Evolutionary conservation across 2,329 filamentous ascomycete species (phyloP), one percentile per base, ranked within the genome.

Genomic region (Aspergillus luchuensis): DNA sequence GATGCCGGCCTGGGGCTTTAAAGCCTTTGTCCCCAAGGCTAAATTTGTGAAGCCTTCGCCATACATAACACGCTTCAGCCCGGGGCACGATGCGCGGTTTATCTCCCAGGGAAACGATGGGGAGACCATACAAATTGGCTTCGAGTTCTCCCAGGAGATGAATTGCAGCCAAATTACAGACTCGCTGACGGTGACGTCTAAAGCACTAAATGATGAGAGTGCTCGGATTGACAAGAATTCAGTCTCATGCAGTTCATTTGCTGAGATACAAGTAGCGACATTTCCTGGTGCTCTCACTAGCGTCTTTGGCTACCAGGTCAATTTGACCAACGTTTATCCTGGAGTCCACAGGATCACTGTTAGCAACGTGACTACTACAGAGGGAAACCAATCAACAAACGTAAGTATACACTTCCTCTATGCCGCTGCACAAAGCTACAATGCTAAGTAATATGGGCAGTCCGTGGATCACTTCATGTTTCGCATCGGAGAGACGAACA

Each of bases 111-210:
- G 76, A 7, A 58, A 62, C 0, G 66, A 74, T 45, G 69, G 74
- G n/a, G 80, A 84, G 43, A 74, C 69, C 4, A 63, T 86, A 15
- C 69, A 79, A 1, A 75, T 89, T 41, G 78, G 82, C 48, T 57
- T 89, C 2, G 80, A 84, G 38, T 89, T 87, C 70, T 87, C 85
- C 1, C 76, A 77, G 3, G 75, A 81, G 52, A 88, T 89, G 86
- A 77, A 85, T 65, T 89, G 87, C 70, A 74, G 81, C 10, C 76
- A 75, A 0, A 74, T 88, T n/a, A 80, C 77, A 3, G 77, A 89
- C 25, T 75, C 74, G 0, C 73, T 87, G 58, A 78, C 78, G 39
- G 87, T 86, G 2, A 81, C 77, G 1, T 85, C 84, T 0, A 78
- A 81, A 21, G 74, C 73, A 48, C 53, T 56, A 41, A 23, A 56